Conservation (phyloP, 768 basidiomycete species). For the Serendipita vermifera region DNA sequence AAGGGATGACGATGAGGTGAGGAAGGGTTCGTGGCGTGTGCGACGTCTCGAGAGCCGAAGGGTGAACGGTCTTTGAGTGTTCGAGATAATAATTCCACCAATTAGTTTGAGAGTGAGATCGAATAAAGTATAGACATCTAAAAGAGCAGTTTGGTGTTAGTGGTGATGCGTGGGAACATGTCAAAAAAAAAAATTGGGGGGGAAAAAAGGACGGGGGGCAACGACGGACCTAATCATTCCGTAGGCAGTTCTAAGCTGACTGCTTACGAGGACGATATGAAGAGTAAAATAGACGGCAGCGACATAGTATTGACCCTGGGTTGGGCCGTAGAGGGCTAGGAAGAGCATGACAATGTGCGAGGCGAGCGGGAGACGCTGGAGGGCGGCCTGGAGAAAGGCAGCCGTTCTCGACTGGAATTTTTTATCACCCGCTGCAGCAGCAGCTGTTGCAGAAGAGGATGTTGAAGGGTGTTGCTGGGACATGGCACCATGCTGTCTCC, state of each 20-base stretch:
- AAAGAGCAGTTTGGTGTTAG: not conserved
- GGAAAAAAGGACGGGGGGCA: not conserved
- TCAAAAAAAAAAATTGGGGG: not conserved
- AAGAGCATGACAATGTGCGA: slow-evolving; percentile 9
- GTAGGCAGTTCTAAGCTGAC: slow-evolving; percentile 12
- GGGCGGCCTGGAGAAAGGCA: not conserved
- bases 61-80: slow-evolving; percentile 1
- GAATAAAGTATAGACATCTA: slow-evolving; percentile 5
- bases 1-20: slow-evolving; percentile 15
- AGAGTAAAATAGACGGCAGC: slow-evolving; percentile 6
- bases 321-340: slow-evolving; percentile 11
- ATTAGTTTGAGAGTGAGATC: not conserved
- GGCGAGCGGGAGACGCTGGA: slow-evolving; percentile 12
- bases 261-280: slow-evolving; percentile 11
- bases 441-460: not conserved
- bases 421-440: not conserved
- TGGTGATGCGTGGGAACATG: not conserved
- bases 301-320: slow-evolving; percentile 10
- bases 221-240: slow-evolving; percentile 13
- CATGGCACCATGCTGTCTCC: not conserved
- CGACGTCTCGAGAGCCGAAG: slow-evolving; percentile 2
- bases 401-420: not conserved
- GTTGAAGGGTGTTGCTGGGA: not conserved
- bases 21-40: slow-evolving; percentile 9
- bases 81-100: slow-evolving; percentile 5